A percentile compares a stretch with the other conserved stretches of the same genome.
These are phyloP conservation scores for Earliella scabrosa DNA, from an alignment of 1,284 basidiomycete species.

Conservation along the genomic window DNA sequence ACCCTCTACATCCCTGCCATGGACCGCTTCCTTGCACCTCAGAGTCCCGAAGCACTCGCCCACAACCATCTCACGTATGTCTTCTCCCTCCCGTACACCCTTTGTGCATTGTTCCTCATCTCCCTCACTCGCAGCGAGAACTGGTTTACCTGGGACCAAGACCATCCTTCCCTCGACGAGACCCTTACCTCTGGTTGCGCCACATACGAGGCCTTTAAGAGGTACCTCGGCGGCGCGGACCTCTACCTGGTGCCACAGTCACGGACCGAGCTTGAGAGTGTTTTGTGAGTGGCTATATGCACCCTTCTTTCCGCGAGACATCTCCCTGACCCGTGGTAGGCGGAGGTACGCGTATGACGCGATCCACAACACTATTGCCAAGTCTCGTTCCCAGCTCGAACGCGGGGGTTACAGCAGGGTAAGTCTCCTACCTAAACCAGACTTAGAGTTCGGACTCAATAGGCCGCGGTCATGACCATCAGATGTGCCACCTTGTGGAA, in stretches of 20 bases:
- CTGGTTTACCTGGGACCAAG: conserved; percentile 66
- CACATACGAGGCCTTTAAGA: conserved; percentile 46
- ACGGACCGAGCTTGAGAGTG: conserved; percentile 66
- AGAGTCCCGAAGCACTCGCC: conserved; percentile 74
- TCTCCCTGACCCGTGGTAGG: conserved; percentile 39
- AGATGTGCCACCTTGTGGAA: conserved; percentile 74
- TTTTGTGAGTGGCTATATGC: conserved; percentile 61
- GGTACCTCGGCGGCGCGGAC: conserved; percentile 51
- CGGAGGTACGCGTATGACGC: conserved; percentile 76
- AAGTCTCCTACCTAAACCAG: conserved; percentile 29
- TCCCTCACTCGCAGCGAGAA: conserved; percentile 54
- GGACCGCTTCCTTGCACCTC: conserved; percentile 74
- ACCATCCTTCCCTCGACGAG: conserved; percentile 71
- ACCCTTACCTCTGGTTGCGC: conserved; percentile 69
- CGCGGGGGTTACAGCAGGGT: conserved; percentile 78
- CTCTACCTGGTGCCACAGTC: conserved; percentile 71
- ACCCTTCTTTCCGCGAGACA: not conserved
- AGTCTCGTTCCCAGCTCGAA: conserved; percentile 64
- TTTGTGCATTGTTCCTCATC: conserved; percentile 13
- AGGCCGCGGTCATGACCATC: too few relatives aligned
- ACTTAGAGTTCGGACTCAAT: not conserved
- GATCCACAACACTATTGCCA: conserved; percentile 78
- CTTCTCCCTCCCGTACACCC: conserved; percentile 10
- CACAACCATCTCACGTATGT: conserved; percentile 70
- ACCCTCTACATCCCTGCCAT: conserved; percentile 37